These are phyloP conservation scores for Zygosaccharomyces bailii DNA, from an alignment of 805 yeast species.

Conservation along the genomic window DNA sequence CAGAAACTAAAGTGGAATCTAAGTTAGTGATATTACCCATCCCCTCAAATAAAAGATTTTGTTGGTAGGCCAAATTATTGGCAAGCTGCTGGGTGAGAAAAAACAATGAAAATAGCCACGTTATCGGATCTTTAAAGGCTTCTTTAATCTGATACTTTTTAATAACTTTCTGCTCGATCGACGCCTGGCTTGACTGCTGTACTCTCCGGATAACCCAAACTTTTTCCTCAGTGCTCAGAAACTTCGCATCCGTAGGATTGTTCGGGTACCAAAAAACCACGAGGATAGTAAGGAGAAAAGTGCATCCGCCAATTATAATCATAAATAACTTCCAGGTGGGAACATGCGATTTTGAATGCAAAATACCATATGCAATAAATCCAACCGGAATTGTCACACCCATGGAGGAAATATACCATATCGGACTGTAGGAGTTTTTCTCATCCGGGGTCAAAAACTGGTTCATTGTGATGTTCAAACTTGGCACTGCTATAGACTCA, in stretches of 20 bases:
- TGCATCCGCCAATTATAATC: slow-evolving; percentile 54
- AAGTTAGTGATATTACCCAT: slow-evolving; percentile 45
- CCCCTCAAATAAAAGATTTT: slow-evolving; percentile 44
- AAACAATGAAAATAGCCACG: slow-evolving; percentile 43
- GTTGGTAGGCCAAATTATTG: slow-evolving; percentile 52
- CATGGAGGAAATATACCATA: slow-evolving; percentile 50
- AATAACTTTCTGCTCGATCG: slow-evolving; percentile 46
- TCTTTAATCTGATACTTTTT: slow-evolving; percentile 50
- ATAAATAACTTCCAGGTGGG: slow-evolving; percentile 53
- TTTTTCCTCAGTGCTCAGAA: slow-evolving; percentile 48
- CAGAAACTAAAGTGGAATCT: slow-evolving; percentile 50
- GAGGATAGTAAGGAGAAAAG: slow-evolving; percentile 40
- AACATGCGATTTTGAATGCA: slow-evolving; percentile 27
- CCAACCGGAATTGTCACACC: slow-evolving; percentile 53
- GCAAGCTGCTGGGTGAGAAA: slow-evolving; percentile 48
- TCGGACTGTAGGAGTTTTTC: slow-evolving; percentile 51
- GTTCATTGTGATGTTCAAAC: slow-evolving; percentile 46
- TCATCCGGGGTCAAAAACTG: slow-evolving; percentile 48
- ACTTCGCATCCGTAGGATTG: slow-evolving; percentile 52
- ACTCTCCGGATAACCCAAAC: slow-evolving; percentile 48
- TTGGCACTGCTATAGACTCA: slow-evolving; percentile 45
- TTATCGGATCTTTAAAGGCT: slow-evolving; percentile 46
- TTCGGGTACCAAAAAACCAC: slow-evolving; percentile 48
- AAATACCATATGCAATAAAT: slow-evolving; percentile 44
- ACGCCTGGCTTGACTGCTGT: slow-evolving; percentile 39